Evolutionary conservation across 352 stramenopile species (phyloP), one percentile per base, ranked within the genome.

Genomic region (Globisporangium camurandrum): DNA sequence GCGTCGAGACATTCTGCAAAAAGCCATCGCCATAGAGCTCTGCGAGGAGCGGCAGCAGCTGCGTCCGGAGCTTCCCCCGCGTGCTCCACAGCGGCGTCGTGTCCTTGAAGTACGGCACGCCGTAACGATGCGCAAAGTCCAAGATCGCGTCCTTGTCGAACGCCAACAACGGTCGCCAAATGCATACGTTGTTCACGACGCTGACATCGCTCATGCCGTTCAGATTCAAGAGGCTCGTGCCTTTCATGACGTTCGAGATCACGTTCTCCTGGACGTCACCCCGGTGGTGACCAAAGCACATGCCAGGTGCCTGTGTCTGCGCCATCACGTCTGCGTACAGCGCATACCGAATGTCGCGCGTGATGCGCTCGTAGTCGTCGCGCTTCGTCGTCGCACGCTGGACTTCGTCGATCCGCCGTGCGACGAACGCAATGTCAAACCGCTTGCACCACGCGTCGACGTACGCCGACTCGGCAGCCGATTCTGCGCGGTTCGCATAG

Each of bases 191-290:
- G 59, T 91, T 88, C 26, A 88, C 74, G 46, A 86, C 51, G 39
- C 77, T 86, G 10, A 66, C 73, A 14, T 84, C 84, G 47, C 72
- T 92, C 95, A 97, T 98, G 54, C 95, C 95, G 47, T 93, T 97
- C 30, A 99, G 67, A 39, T 97, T 87, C 3, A 98, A 68, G 16
- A 97, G 72, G 51, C 84, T 91, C 58, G 83, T 73, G 2, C 93
- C 93, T 51, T 98, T 98, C 75, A 98, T 95, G 50, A 97, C 93
- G 67, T 98, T 99, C 23, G 90, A 98, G 43, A 98, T 89, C 17
- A 98, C 90, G 67, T 99, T 99, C 70, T 99, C 96, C 61, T 97
- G 75, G n/a, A 99, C 85, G 64, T 99, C 96, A 17, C 95, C 91
- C 22, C 84, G 71, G 69, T 99, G 96, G 75, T 99, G 96, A 14